Evolutionary conservation across 2,329 filamentous ascomycete species (phyloP), one percentile per base, ranked within the genome.

Genomic region (Mollisia scopiformis): DNA sequence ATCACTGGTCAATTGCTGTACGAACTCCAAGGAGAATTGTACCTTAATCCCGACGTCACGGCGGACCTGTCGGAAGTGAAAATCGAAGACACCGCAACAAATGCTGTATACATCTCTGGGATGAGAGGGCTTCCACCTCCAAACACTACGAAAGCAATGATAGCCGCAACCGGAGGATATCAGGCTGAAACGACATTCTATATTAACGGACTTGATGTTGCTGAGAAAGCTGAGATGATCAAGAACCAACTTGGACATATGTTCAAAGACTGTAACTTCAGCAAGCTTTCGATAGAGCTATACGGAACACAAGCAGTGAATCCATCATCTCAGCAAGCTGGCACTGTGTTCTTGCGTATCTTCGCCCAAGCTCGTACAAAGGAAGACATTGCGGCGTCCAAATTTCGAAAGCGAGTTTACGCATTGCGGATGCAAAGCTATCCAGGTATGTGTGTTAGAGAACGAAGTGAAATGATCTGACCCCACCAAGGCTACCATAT

Each of bases 341-440:
- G 66, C 2, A 72, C 67, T 5, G 65, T 65, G 3, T 61, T 63
- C 51, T 58, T 71, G 2, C 62, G 69, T 2, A 60, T 71, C 1
- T 68, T 71, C 46, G 69, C 63, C n/a, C 66, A 71, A 55, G 66
- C 68, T 30, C 28, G 53, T 21, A 53, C 33, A 19, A 57, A 53
- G 31, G 59, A 61, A 35, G 66, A 71, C 50, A 67, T 69, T 2
- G 55, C 55, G 1, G 67, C 62, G 6, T 23, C 61, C 10, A 70
- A 68, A 43, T 71, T 72, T 52, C 63, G 73, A 30, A 68, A 74
- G 0, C 75, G 73, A 0, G 74, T 77, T 1, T 77, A 77, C 47
- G 75, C 76, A 0, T 62, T 78, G 0, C 65, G 76, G 2, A 78
- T 79, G 73, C 76, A 78, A 64, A 76, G 75, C 30, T 78, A 78